Conservation (phyloP, 306 rosid genomes). For the Ormosia emarginata region DNA sequence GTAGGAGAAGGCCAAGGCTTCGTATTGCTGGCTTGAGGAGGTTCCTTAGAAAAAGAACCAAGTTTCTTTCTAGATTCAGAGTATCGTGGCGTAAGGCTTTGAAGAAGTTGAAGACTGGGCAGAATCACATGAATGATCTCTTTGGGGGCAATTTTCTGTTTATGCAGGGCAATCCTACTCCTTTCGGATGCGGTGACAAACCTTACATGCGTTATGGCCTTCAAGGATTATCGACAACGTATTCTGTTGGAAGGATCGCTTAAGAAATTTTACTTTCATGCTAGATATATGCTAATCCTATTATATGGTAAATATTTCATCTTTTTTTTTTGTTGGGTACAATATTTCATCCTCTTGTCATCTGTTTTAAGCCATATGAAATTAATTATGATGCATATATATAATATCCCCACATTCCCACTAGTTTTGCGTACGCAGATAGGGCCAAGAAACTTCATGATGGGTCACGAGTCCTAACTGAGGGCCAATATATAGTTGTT, state of each 20-base stretch:
- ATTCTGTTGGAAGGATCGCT: background rate
- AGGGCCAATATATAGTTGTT: no score
- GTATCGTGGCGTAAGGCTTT: slow-evolving; percentile 34
- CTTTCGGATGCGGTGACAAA: slow-evolving; percentile 19
- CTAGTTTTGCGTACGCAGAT: no score
- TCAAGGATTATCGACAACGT: background rate
- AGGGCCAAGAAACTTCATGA: no score
- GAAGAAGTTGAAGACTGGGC: slow-evolving; percentile 43
- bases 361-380: background rate
- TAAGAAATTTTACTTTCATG: background rate
- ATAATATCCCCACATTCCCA: no score
- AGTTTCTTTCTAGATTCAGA: slow-evolving; percentile 14
- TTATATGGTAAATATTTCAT: background rate
- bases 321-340: background rate
- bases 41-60: slow-evolving; percentile 29
- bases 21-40: slow-evolving; percentile 25
- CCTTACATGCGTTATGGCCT: background rate
- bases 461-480: no score
- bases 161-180: slow-evolving; percentile 39
- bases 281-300: background rate
- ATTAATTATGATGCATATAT: no score
- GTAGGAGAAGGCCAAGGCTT: slow-evolving; percentile 45
- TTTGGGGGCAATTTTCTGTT: slow-evolving; percentile 42
- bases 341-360: background rate
- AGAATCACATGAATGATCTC: slow-evolving; percentile 46